Evolutionary conservation across 306 rosid genomes (phyloP).

Genomic region (Rosa chinensis): DNA sequence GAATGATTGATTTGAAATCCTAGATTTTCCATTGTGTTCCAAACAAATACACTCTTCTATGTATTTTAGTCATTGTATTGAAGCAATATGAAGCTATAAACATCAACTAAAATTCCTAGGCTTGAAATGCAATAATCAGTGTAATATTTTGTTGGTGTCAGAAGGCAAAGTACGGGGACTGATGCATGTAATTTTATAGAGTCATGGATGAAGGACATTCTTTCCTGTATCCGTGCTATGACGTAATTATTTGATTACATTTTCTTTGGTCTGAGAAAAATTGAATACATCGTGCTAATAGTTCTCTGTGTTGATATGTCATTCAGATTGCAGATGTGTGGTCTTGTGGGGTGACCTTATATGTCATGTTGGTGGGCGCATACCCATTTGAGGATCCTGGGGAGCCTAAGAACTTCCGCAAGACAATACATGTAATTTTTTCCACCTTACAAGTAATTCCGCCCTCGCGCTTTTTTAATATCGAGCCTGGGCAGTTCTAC

Average conservation of each 20-base stretch:
- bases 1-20: background rate
- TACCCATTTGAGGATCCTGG: slow-evolving; percentile 97
- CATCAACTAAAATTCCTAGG: background rate
- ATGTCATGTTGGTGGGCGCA: slow-evolving; percentile 98
- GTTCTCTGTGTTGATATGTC: background rate
- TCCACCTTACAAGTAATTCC: slow-evolving; percentile 41
- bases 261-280: background rate
- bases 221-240: background rate
- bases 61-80: background rate
- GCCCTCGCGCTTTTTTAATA: background rate
- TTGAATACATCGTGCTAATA: background rate
- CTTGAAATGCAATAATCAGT: background rate
- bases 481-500: slow-evolving; percentile 5
- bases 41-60: background rate
- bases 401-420: slow-evolving; percentile 95
- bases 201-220: background rate
- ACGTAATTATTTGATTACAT: background rate
- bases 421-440: slow-evolving; percentile 70
- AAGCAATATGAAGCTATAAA: background rate
- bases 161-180: background rate
- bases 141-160: background rate
- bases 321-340: slow-evolving; percentile 94
- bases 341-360: slow-evolving; percentile 98
- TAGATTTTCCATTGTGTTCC: background rate
- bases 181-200: background rate